These are phyloP conservation scores for Yamadazyma endophytica DNA, from an alignment of 805 yeast genomes.

Conservation along the genomic window DNA sequence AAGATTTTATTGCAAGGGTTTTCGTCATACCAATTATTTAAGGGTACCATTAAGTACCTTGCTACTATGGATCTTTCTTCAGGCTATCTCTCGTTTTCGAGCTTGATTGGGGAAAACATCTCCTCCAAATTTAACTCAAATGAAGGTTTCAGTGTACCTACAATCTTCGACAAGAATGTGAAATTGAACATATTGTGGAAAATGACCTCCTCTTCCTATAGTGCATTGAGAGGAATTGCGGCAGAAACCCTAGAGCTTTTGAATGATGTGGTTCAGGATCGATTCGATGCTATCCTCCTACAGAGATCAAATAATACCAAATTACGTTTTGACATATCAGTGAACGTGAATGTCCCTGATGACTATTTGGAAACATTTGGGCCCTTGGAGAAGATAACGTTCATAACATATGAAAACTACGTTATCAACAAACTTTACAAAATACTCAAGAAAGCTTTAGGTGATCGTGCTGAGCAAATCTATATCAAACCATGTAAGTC, in stretches of 20 bases:
- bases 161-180: conserved; percentile 71
- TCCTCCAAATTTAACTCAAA: conserved; percentile 41
- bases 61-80: conserved; percentile 72
- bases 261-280: conserved; percentile 76
- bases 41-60: conserved; percentile 76
- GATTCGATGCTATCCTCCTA: conserved; percentile 76
- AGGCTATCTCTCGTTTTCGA: conserved; percentile 68
- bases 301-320: conserved; percentile 49
- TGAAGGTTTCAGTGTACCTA: conserved; percentile 68
- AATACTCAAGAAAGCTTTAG: conserved; percentile 55
- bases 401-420: conserved; percentile 64
- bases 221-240: conserved; percentile 61
- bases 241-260: conserved; percentile 61
- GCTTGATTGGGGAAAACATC: conserved; percentile 43
- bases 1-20: conserved; percentile 80
- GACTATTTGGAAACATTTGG: conserved; percentile 49
- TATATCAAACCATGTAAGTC: conserved; percentile 24
- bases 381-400: conserved; percentile 68
- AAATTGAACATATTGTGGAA: conserved; percentile 79
- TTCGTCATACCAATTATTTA: conserved; percentile 89
- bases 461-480: conserved; percentile 41
- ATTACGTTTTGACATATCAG: conserved; percentile 62
- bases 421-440: conserved; percentile 57
- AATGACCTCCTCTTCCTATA: conserved; percentile 67
- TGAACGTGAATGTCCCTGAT: conserved; percentile 49